phyloP scores from a whole-genome alignment of 2,329 filamentous ascomycete species.

The Aspergillus versicolor region DNA sequence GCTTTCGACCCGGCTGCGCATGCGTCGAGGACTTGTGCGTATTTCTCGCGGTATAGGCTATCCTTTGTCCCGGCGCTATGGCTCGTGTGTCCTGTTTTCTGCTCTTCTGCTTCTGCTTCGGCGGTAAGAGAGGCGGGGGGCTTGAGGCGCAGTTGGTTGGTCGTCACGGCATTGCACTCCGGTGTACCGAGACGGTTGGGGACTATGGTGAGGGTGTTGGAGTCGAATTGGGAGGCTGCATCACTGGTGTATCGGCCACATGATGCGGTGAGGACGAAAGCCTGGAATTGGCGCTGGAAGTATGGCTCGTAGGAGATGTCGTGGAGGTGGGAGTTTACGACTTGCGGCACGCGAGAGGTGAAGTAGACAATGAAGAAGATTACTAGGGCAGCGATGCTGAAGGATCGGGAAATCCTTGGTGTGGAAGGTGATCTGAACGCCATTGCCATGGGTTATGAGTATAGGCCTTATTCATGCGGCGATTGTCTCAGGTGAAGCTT shows the following conservation, averaged over 20 bases:
- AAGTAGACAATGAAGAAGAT: neutral
- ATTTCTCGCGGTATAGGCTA: neutral
- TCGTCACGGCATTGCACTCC: neutral
- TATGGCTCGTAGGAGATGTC: conserved; percentile 1
- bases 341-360: neutral
- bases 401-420: neutral
- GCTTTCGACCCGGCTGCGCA: neutral
- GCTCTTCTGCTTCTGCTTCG: no score
- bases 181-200: neutral
- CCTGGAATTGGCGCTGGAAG: neutral
- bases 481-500: no score
- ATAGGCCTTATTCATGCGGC: no score
- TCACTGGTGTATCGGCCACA: neutral
- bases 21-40: neutral
- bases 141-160: neutral
- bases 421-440: neutral
- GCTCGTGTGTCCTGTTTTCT: neutral
- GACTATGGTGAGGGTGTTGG: neutral
- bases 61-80: neutral
- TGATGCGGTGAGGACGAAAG: neutral
- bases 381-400: neutral
- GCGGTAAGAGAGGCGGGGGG: no score
- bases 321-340: neutral
- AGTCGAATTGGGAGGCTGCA: neutral
- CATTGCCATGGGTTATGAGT: no score